Evolutionary conservation across 2,329 filamentous ascomycete genomes (phyloP).

Genomic region (Fusarium torulosum): DNA sequence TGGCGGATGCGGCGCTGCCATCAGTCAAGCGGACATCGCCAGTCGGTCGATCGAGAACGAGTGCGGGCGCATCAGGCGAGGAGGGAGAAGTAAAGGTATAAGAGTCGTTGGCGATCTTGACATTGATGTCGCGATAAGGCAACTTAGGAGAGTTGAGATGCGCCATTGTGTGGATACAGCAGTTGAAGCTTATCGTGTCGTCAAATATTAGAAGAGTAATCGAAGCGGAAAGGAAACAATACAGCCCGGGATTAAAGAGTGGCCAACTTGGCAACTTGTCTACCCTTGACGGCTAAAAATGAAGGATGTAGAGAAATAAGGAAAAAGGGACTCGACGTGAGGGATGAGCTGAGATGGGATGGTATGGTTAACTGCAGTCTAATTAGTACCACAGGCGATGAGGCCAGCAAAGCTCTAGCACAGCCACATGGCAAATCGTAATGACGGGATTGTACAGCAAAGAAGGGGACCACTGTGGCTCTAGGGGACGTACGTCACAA

Average conservation of each 20-base stretch:
- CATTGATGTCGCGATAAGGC: slow-evolving; percentile 96
- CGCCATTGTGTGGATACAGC: slow-evolving; percentile 51
- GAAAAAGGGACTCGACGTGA: slow-evolving; percentile 44
- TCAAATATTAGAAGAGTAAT: slow-evolving; percentile 22
- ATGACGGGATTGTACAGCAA: slow-evolving; percentile 21
- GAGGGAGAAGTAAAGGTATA: slow-evolving; percentile 98
- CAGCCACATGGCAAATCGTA: slow-evolving; percentile 43
- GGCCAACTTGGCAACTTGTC: slow-evolving; percentile 39
- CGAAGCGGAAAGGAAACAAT: slow-evolving; percentile 13
- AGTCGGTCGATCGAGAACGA: slow-evolving; percentile 91
- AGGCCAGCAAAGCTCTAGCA: slow-evolving; percentile 50
- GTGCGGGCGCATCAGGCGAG: slow-evolving; percentile 85
- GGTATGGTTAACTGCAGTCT: slow-evolving; percentile 28
- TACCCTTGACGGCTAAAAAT: slow-evolving; percentile 35
- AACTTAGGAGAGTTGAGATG: slow-evolving; percentile 56
- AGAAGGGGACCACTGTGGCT: slow-evolving; percentile 25
- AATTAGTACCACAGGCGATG: slow-evolving; percentile 42
- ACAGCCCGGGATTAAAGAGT: slow-evolving; percentile 30
- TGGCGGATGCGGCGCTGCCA: slow-evolving; percentile 78
- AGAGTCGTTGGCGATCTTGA: slow-evolving; percentile 89
- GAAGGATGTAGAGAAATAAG: slow-evolving; percentile 23
- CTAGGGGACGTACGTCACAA: slow-evolving; percentile 37
- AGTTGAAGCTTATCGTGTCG: slow-evolving; percentile 29
- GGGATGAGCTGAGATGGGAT: slow-evolving; percentile 39
- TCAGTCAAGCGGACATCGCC: slow-evolving; percentile 90